These are phyloP conservation scores for Zygnema cylindricum DNA, from an alignment of 139 green algal genomes.

Conservation along the genomic window DNA sequence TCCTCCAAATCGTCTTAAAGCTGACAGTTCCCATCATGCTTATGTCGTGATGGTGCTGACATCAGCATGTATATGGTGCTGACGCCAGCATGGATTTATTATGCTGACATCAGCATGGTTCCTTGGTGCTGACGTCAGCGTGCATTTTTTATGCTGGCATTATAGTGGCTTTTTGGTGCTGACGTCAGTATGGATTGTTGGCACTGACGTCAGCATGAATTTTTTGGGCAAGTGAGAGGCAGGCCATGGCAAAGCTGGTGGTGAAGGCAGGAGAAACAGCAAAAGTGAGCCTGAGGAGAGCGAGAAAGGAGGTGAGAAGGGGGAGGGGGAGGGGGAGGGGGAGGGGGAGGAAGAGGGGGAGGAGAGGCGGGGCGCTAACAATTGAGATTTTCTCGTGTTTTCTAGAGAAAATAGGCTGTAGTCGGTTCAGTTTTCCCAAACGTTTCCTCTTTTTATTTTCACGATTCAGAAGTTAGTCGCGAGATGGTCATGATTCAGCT, in stretches of 20 bases:
- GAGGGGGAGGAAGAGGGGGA: neutral
- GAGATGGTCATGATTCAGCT: neutral
- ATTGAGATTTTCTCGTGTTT: neutral
- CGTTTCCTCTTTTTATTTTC: neutral
- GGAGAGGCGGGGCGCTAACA: neutral
- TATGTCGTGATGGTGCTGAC: no score
- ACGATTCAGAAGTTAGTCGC: neutral
- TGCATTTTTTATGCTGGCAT: neutral
- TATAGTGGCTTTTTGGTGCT: neutral
- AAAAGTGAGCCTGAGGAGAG: slow-evolving; percentile 12
- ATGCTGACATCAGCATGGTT: no score
- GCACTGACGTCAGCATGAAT: neutral
- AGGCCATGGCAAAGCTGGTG: slow-evolving; percentile 21
- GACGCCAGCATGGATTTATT: no score
- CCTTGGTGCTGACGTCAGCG: neutral
- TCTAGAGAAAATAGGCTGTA: neutral
- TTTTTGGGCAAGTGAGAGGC: no score
- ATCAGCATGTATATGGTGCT: no score
- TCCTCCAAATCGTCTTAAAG: no score
- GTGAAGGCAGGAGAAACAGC: slow-evolving; percentile 11
- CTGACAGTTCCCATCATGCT: no score
- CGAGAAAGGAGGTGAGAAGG: slow-evolving; percentile 14
- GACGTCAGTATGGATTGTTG: neutral
- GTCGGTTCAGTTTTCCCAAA: neutral
- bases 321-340: neutral